Percentiles rank a stretch among this genome's conserved stretches.
These are phyloP conservation scores for Chlamydomonas eustigma DNA, from an alignment of 139 green algal genomes.

Conservation along the genomic window DNA sequence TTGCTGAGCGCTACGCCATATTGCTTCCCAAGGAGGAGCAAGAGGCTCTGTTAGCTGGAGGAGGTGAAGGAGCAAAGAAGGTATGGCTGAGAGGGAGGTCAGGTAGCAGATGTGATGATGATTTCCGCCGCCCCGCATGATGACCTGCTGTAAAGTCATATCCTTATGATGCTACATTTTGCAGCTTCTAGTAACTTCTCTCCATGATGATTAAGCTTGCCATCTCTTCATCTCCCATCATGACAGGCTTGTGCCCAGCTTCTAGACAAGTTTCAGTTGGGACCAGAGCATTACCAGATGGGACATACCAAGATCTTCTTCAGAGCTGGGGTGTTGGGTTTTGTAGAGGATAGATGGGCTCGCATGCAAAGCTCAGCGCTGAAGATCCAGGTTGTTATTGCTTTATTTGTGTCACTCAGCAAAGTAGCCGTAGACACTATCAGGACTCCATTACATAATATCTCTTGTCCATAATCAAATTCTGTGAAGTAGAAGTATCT, in stretches of 20 bases:
- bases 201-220: too few relatives aligned
- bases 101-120: not conserved
- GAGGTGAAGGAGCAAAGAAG: not conserved
- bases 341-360: slow-evolving; percentile 55
- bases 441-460: too few relatives aligned
- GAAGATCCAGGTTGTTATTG: slow-evolving; percentile 7
- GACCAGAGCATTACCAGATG: slow-evolving; percentile 7
- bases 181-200: too few relatives aligned
- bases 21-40: slow-evolving; percentile 43
- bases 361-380: slow-evolving; percentile 33
- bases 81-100: not conserved
- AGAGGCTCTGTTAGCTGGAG: not conserved
- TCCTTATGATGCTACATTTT: too few relatives aligned
- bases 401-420: slow-evolving; percentile 10
- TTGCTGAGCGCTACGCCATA: slow-evolving; percentile 78
- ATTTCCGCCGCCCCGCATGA: too few relatives aligned
- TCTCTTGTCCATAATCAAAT: too few relatives aligned
- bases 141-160: too few relatives aligned
- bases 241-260: not conserved
- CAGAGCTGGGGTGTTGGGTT: slow-evolving; percentile 67
- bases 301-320: slow-evolving; percentile 67
- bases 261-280: slow-evolving; percentile 5
- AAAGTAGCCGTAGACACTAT: too few relatives aligned
- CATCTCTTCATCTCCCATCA: too few relatives aligned
- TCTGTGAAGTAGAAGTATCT: too few relatives aligned